Evolutionary conservation across 2,329 filamentous ascomycete genomes (phyloP), one percentile per base, ranked within the genome.

Genomic region (Exophiala alcalophila): DNA sequence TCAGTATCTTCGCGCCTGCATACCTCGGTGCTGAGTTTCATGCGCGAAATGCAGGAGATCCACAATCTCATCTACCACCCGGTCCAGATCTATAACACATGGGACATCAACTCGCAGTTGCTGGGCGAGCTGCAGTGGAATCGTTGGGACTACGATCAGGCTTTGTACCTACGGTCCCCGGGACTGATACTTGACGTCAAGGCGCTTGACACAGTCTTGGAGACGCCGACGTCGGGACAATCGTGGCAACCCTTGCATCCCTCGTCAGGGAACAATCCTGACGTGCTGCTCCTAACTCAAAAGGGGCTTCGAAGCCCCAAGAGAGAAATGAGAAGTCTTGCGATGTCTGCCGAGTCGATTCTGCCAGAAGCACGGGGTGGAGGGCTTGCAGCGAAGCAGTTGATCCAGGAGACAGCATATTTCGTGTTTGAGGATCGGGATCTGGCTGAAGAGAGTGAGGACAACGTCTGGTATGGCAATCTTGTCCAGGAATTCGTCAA

Each of bases 151-250:
- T 71, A 71, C 47, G 65, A 70, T 34, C 63, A 66, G 26, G 63
- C 70, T 1, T 49, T 71, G 1, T 71, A 68, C 49, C 52, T 71
- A 3, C 64, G 63, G 25, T 62, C 64, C 1, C 68, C 68, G 0
- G 68, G 68, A 0, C 42, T 70, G 28, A 48, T 67, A 1, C 51
- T 68, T 19, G 61, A 70, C 32, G 61, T 58, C 1, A 54, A 56
- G 5, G 63, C 60, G 18, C 47, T 71, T 11, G 67, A 71, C 40
- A 41, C 58, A 3, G 51, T 68, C 27, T 54, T 71, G n/a, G 53
- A 29, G 7, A 36, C 44, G 4, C 19, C 26, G 2, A 36, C 26
- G 15, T 29, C 41, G 11, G 48, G 36, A 15, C 44, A 45, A 29
- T 35, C 33, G 8, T 56, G 53, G 53, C 36, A 46, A 21, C 47